A percentile compares a stretch with the other conserved stretches of the same genome.
phyloP scores from a whole-genome alignment of 148 eudicot species.

The Rhododendron molle region DNA sequence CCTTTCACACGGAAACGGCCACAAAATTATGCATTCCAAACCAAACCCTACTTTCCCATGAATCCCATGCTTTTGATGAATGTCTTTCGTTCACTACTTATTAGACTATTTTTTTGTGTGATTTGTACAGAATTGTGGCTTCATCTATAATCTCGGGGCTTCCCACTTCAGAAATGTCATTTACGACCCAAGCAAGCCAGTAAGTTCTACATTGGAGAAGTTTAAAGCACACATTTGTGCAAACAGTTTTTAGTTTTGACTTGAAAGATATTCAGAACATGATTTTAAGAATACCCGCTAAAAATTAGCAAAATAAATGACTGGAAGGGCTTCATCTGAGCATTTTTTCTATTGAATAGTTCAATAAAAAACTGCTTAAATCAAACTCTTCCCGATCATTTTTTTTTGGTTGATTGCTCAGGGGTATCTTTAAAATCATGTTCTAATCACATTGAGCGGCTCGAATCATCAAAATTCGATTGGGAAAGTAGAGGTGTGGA shows the following conservation, averaged over 20 bases:
- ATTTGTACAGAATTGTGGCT: slow-evolving; percentile 19
- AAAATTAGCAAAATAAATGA: too few species aligned
- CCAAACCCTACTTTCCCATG: neutral
- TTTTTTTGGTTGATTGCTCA: too few species aligned
- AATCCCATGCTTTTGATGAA: neutral
- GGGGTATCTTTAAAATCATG: too few species aligned
- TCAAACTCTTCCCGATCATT: too few species aligned
- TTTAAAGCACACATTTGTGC: neutral
- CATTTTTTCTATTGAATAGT: too few species aligned
- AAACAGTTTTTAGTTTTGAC: neutral
- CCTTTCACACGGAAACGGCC: neutral
- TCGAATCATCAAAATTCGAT: too few species aligned
- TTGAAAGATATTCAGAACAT: too few species aligned
- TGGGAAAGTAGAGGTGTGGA: too few species aligned
- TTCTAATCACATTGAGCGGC: too few species aligned
- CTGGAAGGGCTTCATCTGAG: too few species aligned
- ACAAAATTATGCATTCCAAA: neutral
- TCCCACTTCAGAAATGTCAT: slow-evolving; percentile 28
- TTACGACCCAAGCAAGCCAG: slow-evolving; percentile 23
- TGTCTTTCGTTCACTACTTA: neutral
- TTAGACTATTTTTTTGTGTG: neutral
- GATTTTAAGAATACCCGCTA: too few species aligned
- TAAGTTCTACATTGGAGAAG: slow-evolving; percentile 10
- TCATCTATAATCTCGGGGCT: slow-evolving; percentile 32
- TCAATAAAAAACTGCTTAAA: too few species aligned